Conservation (phyloP, 495 filamentous ascomycete species). For the Hamigera avellanea region DNA sequence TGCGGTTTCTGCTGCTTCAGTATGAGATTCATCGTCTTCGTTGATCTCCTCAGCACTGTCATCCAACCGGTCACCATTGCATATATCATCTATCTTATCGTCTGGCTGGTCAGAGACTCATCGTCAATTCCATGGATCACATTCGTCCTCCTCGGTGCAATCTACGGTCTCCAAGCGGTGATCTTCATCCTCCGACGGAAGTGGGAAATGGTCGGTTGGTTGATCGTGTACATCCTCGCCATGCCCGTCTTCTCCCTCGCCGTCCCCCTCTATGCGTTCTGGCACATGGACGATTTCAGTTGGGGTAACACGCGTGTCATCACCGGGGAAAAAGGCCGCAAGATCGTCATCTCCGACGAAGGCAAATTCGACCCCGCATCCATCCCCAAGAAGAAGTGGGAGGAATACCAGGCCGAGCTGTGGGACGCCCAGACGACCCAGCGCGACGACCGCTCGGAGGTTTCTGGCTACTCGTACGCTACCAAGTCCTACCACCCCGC, state of each 20-base stretch:
- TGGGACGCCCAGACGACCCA: conserved; percentile 82
- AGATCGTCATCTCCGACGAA: conserved; percentile 91
- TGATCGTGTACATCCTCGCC: conserved; percentile 89
- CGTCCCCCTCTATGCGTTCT: conserved; percentile 92
- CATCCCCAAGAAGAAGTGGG: conserved; percentile 97
- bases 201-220: conserved; percentile 99
- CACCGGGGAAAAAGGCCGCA: conserved; percentile 87
- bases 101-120: conserved; percentile 48
- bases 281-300: conserved; percentile 99
- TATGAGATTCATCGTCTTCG: conserved; percentile 96
- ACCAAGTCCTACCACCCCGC: conserved; percentile 65
- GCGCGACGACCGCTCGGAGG: conserved; percentile 79
- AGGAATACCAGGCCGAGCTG: conserved; percentile 94
- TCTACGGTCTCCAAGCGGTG: conserved; percentile 93
- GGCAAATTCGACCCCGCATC: conserved; percentile 92
- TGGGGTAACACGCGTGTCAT: conserved; percentile 97
- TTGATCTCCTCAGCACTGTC: conserved; percentile 84
- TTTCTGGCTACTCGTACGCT: conserved; percentile 82
- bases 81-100: conserved; percentile 84
- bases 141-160: conserved; percentile 81
- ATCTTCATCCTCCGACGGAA: conserved; percentile 94
- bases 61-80: conserved; percentile 87
- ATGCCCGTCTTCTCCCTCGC: conserved; percentile 87
- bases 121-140: conserved; percentile 66
- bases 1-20: conserved; percentile 99